Conservation (phyloP, 1,284 basidiomycete genomes). For the Pascua guehoae region DNA sequence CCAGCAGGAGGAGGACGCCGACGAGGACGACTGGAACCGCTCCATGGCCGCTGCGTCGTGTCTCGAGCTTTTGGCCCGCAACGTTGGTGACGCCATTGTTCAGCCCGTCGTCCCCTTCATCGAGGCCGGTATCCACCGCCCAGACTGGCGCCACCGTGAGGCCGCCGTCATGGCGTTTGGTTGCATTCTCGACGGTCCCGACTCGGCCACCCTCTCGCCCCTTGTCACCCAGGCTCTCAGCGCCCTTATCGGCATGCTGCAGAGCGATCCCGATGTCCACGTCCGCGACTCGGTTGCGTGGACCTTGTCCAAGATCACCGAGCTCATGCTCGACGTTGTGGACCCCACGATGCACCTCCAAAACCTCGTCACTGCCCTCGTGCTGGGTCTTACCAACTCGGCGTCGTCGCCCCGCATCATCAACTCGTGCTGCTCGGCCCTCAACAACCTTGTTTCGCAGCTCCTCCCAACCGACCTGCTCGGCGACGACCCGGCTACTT, state of each 20-base stretch:
- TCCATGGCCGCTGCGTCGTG: slow-evolving; percentile 98
- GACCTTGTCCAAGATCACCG: slow-evolving; percentile 94
- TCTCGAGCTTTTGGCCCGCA: slow-evolving; percentile 79
- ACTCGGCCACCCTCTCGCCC: slow-evolving; percentile 70
- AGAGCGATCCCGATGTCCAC: slow-evolving; percentile 68
- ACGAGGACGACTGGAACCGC: slow-evolving; percentile 98
- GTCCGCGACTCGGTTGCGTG: slow-evolving; percentile 98
- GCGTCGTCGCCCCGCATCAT: slow-evolving; percentile 70
- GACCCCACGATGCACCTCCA: slow-evolving; percentile 86
- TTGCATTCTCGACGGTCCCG: slow-evolving; percentile 93
- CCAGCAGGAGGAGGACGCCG: slow-evolving; percentile 92
- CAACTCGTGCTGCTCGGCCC: slow-evolving; percentile 91
- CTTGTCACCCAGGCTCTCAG: slow-evolving; percentile 93
- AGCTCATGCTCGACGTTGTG: slow-evolving; percentile 80
- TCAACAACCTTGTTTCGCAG: slow-evolving; percentile 92
- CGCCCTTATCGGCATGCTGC: slow-evolving; percentile 92
- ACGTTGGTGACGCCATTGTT: slow-evolving; percentile 88
- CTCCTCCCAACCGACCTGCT: slow-evolving; percentile 57
- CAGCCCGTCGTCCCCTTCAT: slow-evolving; percentile 95
- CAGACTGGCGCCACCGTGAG: slow-evolving; percentile 92
- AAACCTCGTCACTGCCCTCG: slow-evolving; percentile 76
- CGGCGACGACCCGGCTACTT: slow-evolving; percentile 53
- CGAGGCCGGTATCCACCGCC: slow-evolving; percentile 82
- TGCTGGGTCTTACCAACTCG: slow-evolving; percentile 69
- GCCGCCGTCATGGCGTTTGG: slow-evolving; percentile 98